Evolutionary conservation across 352 stramenopile genomes (phyloP).

Genomic region (Phytophthora pinifolia): DNA sequence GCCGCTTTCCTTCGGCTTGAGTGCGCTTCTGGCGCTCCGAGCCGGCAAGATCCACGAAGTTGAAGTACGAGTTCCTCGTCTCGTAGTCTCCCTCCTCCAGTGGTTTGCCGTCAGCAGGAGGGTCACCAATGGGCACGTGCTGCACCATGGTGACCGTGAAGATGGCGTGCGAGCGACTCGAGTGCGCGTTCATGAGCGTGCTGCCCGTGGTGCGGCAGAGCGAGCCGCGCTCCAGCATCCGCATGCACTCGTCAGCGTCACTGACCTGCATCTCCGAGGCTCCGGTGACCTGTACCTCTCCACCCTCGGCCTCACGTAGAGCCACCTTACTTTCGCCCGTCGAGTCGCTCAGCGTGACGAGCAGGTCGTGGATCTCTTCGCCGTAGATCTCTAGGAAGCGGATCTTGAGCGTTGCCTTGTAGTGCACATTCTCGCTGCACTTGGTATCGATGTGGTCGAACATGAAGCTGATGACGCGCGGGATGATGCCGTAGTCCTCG

Average conservation of each 20-base stretch:
- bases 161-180: constrained; percentile 91
- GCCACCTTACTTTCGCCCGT: constrained; percentile 67
- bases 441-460: constrained; percentile 80
- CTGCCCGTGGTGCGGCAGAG: constrained; percentile 82
- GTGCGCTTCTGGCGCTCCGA: constrained; percentile 96
- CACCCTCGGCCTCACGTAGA: constrained; percentile 83
- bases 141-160: constrained; percentile 89
- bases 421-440: constrained; percentile 54
- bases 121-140: constrained; percentile 60
- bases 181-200: constrained; percentile 93
- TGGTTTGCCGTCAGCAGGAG: constrained; percentile 31
- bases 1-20: constrained; percentile 87
- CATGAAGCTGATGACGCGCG: constrained; percentile 81
- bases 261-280: constrained; percentile 71
- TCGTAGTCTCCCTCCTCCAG: constrained; percentile 66
- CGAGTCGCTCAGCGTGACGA: constrained; percentile 71
- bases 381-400: constrained; percentile 93
- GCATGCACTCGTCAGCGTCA: constrained; percentile 74
- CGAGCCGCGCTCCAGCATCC: constrained; percentile 82
- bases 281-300: constrained; percentile 83
- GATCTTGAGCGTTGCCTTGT: constrained; percentile 66
- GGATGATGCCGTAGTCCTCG: constrained; percentile 88
- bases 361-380: constrained; percentile 90
- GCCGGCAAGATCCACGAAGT: constrained; percentile 92
- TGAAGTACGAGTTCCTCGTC: constrained; percentile 86